These are phyloP conservation scores for Podaxis sp. DNA, from an alignment of 768 basidiomycete genomes.

Conservation along the genomic window DNA sequence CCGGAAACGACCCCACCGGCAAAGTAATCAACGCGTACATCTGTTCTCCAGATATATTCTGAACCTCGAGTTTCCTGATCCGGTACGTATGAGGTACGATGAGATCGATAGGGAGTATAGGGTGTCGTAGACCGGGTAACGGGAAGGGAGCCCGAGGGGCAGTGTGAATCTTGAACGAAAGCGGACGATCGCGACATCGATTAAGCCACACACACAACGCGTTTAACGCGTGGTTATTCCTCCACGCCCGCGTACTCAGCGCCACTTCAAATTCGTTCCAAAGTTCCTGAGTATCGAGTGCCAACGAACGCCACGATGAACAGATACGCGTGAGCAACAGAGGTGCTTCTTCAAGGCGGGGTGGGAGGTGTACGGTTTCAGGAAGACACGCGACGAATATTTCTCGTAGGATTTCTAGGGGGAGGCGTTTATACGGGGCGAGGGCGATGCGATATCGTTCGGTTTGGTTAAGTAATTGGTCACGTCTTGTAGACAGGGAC, in stretches of 20 bases:
- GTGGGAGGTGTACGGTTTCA: constrained; percentile 13
- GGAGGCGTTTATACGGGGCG: constrained; percentile 21
- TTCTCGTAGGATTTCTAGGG: constrained; percentile 17
- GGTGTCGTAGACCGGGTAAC: constrained; percentile 5
- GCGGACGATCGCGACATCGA: constrained; percentile 15
- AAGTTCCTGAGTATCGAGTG: constrained; percentile 19
- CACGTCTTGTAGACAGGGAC: constrained; percentile 5
- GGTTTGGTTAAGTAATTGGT: neutral
- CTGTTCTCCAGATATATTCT: constrained; percentile 13
- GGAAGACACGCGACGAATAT: constrained; percentile 18
- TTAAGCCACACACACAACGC: constrained; percentile 8
- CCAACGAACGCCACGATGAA: constrained; percentile 19
- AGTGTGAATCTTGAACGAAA: constrained; percentile 6
- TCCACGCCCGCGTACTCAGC: neutral
- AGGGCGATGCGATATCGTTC: constrained; percentile 19
- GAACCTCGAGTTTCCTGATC: constrained; percentile 2
- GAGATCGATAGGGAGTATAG: constrained; percentile 10
- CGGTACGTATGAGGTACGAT: constrained; percentile 8
- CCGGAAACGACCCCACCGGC: constrained; percentile 1
- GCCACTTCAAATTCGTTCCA: constrained; percentile 18
- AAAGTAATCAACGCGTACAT: constrained; percentile 7
- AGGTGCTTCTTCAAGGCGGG: constrained; percentile 17
- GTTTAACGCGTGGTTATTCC: constrained; percentile 13
- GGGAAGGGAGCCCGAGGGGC: constrained; percentile 12
- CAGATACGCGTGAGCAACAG: constrained; percentile 21